Percentiles rank a stretch among this genome's conserved stretches.
These are phyloP conservation scores for Batrachochytrium dendrobatidis DNA, from an alignment of 371 early-diverging fungal species.

Conservation along the genomic window DNA sequence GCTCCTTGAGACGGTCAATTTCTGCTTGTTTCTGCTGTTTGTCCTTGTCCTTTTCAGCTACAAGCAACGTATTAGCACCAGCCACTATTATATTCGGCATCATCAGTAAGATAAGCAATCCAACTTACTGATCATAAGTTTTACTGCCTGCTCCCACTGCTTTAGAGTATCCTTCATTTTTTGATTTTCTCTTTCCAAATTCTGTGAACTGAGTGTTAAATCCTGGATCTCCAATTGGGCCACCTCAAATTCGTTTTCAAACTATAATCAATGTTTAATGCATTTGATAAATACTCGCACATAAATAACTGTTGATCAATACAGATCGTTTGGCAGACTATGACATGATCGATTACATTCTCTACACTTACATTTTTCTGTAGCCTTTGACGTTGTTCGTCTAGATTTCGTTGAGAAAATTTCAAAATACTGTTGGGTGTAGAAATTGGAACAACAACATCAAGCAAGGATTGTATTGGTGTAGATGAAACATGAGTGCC, in stretches of 20 bases:
- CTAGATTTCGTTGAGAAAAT: constrained; percentile 25
- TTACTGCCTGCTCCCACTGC: constrained; percentile 26
- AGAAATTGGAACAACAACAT: constrained; percentile 15
- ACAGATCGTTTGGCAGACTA: too few relatives aligned
- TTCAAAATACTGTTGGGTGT: constrained; percentile 21
- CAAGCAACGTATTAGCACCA: background rate
- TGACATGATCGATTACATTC: too few relatives aligned
- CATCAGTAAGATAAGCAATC: background rate
- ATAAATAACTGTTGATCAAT: too few relatives aligned
- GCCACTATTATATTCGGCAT: background rate
- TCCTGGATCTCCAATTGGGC: constrained; percentile 28
- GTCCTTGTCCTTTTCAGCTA: background rate
- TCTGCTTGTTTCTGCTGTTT: constrained; percentile 1
- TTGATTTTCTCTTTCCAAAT: constrained; percentile 7
- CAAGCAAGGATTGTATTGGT: constrained; percentile 10
- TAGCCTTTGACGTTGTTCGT: constrained; percentile 10
- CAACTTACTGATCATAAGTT: constrained; percentile 19
- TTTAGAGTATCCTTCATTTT: constrained; percentile 17
- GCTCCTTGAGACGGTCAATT: background rate
- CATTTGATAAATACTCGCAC: background rate
- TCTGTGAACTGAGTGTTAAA: constrained; percentile 7
- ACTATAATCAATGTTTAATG: constrained; percentile 9
- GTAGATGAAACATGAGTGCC: background rate
- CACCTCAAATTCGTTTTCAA: constrained; percentile 32
- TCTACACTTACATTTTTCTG: constrained; percentile 13